These are phyloP conservation scores for Botryotinia calthae DNA, from an alignment of 2,329 filamentous ascomycete genomes.

Conservation along the genomic window DNA sequence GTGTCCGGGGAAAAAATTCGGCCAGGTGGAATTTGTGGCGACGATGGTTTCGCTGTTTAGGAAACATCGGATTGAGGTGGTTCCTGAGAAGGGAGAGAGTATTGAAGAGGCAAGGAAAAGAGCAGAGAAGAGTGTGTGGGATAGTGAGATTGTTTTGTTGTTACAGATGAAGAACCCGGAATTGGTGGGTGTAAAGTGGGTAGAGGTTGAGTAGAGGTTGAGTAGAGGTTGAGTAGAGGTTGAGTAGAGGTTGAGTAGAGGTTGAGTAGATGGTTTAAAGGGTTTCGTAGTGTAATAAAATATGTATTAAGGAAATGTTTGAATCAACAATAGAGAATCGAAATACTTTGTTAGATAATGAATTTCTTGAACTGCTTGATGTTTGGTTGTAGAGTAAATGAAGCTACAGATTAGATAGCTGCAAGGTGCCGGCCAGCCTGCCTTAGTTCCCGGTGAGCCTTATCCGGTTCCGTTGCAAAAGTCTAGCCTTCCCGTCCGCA, in stretches of 20 bases:
- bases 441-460: conserved; percentile 11
- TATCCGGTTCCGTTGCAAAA: not conserved
- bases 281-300: not conserved
- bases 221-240: too few species aligned
- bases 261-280: not conserved
- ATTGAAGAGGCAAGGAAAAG: not conserved
- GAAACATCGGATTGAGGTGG: not conserved
- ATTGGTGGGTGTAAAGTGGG: not conserved
- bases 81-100: not conserved
- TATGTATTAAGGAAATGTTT: not conserved
- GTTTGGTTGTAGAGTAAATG: not conserved
- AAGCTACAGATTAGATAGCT: not conserved
- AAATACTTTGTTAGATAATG: not conserved
- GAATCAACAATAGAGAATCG: not conserved
- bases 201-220: conserved; percentile 1
- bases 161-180: conserved; percentile 1
- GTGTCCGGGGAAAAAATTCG: conserved; percentile 27
- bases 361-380: not conserved
- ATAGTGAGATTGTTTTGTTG: conserved; percentile 7
- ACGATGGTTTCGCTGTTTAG: not conserved
- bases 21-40: conserved; percentile 25
- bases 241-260: conserved; percentile 1
- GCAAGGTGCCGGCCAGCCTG: not conserved
- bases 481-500: conserved; percentile 3
- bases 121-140: not conserved